Conservation (phyloP, 345 rosid species). For the Triadica sebifera region DNA sequence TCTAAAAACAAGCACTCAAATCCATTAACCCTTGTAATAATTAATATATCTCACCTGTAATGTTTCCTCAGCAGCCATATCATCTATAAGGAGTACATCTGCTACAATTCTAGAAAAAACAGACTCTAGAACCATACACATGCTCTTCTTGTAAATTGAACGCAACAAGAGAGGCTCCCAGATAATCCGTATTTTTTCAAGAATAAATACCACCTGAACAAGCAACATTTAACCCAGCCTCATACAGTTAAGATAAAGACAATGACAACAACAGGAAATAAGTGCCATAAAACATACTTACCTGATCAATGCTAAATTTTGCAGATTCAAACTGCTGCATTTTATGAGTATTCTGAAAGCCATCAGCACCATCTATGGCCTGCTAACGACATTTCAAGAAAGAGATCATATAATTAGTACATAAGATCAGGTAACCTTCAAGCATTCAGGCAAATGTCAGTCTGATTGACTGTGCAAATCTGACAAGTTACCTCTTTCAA, state of each 20-base stretch:
- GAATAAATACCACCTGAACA: slow-evolving; percentile 72
- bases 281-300: slow-evolving; percentile 25
- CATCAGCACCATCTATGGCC: slow-evolving; percentile 91
- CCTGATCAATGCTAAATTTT: slow-evolving; percentile 88
- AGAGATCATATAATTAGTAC: not conserved
- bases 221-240: slow-evolving; percentile 16
- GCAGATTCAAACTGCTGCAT: slow-evolving; percentile 81
- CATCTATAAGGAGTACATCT: slow-evolving; percentile 85
- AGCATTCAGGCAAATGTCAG: not conserved
- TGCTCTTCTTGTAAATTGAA: slow-evolving; percentile 74
- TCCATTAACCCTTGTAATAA: not conserved
- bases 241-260: slow-evolving; percentile 13
- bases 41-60: slow-evolving; percentile 51
- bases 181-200: slow-evolving; percentile 88
- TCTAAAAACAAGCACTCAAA: slow-evolving; percentile 11
- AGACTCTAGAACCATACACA: slow-evolving; percentile 74
- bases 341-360: slow-evolving; percentile 91
- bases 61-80: slow-evolving; percentile 98
- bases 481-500: slow-evolving; percentile 60
- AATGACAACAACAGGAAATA: slow-evolving; percentile 1
- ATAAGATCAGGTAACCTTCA: slow-evolving; percentile 1
- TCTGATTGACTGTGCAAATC: not conserved
- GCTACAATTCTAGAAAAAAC: slow-evolving; percentile 67
- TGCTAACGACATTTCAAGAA: slow-evolving; percentile 26
- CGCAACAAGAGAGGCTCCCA: slow-evolving; percentile 89